Evolutionary conservation across 1,284 basidiomycete genomes (phyloP).

Genomic region (Sanghuangporus sanghuang): DNA sequence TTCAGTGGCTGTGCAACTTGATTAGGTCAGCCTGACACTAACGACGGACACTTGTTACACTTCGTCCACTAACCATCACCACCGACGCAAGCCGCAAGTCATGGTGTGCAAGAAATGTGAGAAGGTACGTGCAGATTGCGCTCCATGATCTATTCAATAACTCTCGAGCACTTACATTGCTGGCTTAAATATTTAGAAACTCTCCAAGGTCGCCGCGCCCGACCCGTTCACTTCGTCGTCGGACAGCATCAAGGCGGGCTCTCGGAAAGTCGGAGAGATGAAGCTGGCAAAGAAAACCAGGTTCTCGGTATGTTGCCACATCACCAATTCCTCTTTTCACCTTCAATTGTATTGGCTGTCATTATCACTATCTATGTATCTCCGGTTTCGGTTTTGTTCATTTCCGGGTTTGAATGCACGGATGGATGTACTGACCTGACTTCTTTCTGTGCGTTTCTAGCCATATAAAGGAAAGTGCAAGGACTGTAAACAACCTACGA

Average conservation of each 20-base stretch:
- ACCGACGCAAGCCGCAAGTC: background rate
- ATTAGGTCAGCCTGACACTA: background rate
- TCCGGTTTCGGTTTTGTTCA: slow-evolving; percentile 28
- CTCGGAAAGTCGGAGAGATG: slow-evolving; percentile 78
- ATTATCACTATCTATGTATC: background rate
- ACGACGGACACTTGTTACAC: background rate
- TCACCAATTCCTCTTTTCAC: slow-evolving; percentile 30
- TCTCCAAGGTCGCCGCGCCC: slow-evolving; percentile 55
- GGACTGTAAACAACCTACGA: slow-evolving; percentile 74
- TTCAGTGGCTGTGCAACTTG: background rate
- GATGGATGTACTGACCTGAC: background rate
- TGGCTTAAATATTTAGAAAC: slow-evolving; percentile 19
- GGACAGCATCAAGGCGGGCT: slow-evolving; percentile 68
- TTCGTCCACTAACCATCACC: background rate
- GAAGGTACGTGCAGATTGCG: slow-evolving; percentile 35
- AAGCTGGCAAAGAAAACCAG: slow-evolving; percentile 62
- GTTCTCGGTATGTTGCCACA: slow-evolving; percentile 27
- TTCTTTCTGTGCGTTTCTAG: slow-evolving; percentile 32
- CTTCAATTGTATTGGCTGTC: slow-evolving; percentile 27
- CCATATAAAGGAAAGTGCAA: slow-evolving; percentile 81
- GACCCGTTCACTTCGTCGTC: slow-evolving; percentile 75
- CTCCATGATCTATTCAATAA: background rate
- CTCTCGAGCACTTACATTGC: background rate
- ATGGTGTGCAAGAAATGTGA: slow-evolving; percentile 81
- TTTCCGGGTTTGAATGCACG: slow-evolving; percentile 6